Base-by-base conservation (phyloP, 23 red algal species). In the Gracilaria domingensis region DNA sequence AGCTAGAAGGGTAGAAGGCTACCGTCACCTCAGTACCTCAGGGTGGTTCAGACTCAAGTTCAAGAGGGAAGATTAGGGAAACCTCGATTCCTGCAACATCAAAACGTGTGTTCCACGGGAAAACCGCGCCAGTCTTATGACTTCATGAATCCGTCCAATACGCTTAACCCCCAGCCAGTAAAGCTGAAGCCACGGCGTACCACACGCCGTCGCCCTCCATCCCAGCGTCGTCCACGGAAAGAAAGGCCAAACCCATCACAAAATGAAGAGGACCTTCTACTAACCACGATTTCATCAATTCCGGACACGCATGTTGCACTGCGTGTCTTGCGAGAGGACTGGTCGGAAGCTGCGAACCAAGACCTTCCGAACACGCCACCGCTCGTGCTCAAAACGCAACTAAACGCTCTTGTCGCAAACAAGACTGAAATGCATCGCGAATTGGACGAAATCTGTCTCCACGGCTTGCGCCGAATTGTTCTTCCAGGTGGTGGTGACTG, bases 311-410 rank as follows among this genome's bases (percentile, higher is more conserved):
- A 39, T 39, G 49, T 91, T 20, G 88, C 88, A 14, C 25, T 80
- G 59, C 57, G 61, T 44, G 51, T 75, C 16, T 38, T 91, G 16
- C 75, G 76, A 30, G 17, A 75, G 40, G 61, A 72, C 8, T 91
- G 88, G 88, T 75, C 88, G 21, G 65, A 76, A 29, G 59, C 55
- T 8, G 88, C 75, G 17, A 44, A 69, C n/a, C 42, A 66, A 24
- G 42, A 80, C 25, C 77, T 91, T 49, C 65, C 88, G 20, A 54
- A 75, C 11, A 91, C 88, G 18, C 88, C 88, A 25, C 88, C 88
- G 13, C 25, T 91, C 8, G 65, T 82, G 26, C 79, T 91, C 25
- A 18, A 35, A 50, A 58, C 30, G 17, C 88, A 91, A 32, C n/a
- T 91, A 8, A 38, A 49, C 38, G 88, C 88, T 4, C 75, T 91